A percentile compares a stretch with the other conserved stretches of the same genome.
phyloP scores from a whole-genome alignment of 2,329 filamentous ascomycete genomes.

The Aspergillus texensis region DNA sequence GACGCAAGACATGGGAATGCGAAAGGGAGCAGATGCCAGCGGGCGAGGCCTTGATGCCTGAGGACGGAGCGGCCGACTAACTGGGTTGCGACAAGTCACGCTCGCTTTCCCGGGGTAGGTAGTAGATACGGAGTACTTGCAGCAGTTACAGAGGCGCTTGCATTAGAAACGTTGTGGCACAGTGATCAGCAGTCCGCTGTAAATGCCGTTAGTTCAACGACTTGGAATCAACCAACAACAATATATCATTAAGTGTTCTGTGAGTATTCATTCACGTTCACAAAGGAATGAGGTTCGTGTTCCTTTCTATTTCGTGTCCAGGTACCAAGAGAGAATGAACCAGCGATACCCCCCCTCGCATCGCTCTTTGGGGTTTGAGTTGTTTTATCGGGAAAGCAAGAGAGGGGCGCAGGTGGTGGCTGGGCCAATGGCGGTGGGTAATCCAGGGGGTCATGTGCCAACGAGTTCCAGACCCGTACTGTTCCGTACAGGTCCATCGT shows the following conservation, averaged over 20 bases:
- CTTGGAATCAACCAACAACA: neutral
- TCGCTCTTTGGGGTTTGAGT: conserved; percentile 8
- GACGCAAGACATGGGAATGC: conserved; percentile 17
- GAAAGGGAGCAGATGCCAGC: conserved; percentile 9
- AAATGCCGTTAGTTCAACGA: conserved; percentile 1
- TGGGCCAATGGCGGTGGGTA: conserved; percentile 10
- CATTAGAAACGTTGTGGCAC: conserved; percentile 12
- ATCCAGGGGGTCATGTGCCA: conserved; percentile 13
- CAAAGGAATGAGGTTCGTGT: neutral
- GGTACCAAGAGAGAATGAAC: neutral
- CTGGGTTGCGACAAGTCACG: conserved; percentile 21
- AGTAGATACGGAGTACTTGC: conserved; percentile 1
- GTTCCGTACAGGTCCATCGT: conserved; percentile 12
- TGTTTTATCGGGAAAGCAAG: conserved; percentile 4
- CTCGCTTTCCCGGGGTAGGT: conserved; percentile 12
- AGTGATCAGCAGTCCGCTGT: conserved; percentile 4
- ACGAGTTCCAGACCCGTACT: conserved; percentile 6
- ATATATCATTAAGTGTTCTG: neutral
- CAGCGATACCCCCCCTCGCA: conserved; percentile 3
- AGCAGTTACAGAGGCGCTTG: conserved; percentile 20
- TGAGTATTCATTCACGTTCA: neutral
- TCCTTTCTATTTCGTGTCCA: neutral
- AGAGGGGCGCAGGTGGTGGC: conserved; percentile 9
- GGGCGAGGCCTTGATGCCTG: conserved; percentile 20
- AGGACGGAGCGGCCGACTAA: conserved; percentile 16